Evolutionary conservation across 768 basidiomycete genomes (phyloP), one percentile per base, ranked within the genome.

Genomic region (Favolaschia claudopus): DNA sequence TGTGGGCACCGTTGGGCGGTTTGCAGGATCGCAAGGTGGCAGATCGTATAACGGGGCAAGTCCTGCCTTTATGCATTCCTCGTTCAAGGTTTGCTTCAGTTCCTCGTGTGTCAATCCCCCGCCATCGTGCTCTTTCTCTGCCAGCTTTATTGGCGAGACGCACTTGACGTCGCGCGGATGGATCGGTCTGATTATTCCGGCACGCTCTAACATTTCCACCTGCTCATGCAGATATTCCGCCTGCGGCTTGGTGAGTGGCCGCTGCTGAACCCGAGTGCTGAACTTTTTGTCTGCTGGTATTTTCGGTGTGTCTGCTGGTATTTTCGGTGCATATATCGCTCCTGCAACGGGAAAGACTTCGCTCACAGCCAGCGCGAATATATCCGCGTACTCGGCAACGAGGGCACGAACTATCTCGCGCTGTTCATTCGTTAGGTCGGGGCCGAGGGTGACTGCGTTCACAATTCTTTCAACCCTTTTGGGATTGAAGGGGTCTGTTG

Each of bases 291-390:
- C 68, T 20, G 60, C 48, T 1, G 70, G 69, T 5, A 81, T 66
- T 52, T 74, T 64, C 8, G 81, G 65, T 5, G 46, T 49, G 62
- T 80, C 77, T 13, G 65, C 60, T 9, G 69, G n/a, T n/a, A n/a
- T n/a, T 52, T 74, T 64, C 8, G 81, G 65, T 5, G 46, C 51
- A 60, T 80, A 78, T 13, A 66, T 60, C 8, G 69, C 70, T 5
- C 70, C 72, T 14, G 67, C 45, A 0, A 79, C 72, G 0, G 64
- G 56, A 2, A 47, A 49, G 1, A 81, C 79, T 54, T 82, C 76
- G 19, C 68, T 67, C 3, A 79, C 58, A 1, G 72, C 72, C 2
- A 79, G 59, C 4, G 77, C 75, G 55, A 79, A 82, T 34, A 68
- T 62, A 55, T 80, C 77, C 0, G 79, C 75, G 53, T 66, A 79